Base-by-base conservation (phyloP, 805 yeast species). In the Myxozyma monticola region DNA sequence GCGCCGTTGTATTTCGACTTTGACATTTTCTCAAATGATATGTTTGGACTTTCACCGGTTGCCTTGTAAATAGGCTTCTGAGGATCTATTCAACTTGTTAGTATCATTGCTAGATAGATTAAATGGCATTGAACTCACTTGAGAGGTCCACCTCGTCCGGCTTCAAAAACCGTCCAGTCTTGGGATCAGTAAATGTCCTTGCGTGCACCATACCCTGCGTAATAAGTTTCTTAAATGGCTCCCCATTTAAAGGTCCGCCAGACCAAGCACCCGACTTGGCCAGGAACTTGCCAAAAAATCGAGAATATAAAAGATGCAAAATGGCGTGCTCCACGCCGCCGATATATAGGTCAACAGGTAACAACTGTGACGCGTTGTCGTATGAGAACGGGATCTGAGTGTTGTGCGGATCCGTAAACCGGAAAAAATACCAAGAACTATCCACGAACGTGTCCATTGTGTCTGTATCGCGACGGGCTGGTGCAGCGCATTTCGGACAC, bases 151-250 rank as follows among this genome's bases (percentile, higher is more conserved):
- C 65, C 60, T 93, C 97, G 1, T 83, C 81, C 0, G 95, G 91
- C 60, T 81, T 87, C 57, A 93, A 71, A 65, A 85, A 91, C 49
- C 82, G 70, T 0, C 91, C 93, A 26, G 77, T 83, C 0, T 66
- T 68, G 2, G 96, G 93, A 57, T 90, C 84, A 6, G 74, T 71
- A 60, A 66, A 86, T 0, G 99, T 93, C 62, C 79, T 81, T 2
- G 97, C 98, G 54, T 91, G 96, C 2, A 93, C 99, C 99, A 93
- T 93, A 15, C 99, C 99, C 67, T 91, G 98, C 1, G 97, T 90
- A 1, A 91, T 83, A 30, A 93, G 73, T 52, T 77, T 78, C 49
- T 72, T 76, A 63, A 93, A 81, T 1, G 99, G 99, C 64, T 93
- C 99, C 21, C 87, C 88, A 2, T 70, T 69, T 41, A 71, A 58